Conservation (phyloP, 169 alveolate genomes). For the Eimeria praecox region DNA sequence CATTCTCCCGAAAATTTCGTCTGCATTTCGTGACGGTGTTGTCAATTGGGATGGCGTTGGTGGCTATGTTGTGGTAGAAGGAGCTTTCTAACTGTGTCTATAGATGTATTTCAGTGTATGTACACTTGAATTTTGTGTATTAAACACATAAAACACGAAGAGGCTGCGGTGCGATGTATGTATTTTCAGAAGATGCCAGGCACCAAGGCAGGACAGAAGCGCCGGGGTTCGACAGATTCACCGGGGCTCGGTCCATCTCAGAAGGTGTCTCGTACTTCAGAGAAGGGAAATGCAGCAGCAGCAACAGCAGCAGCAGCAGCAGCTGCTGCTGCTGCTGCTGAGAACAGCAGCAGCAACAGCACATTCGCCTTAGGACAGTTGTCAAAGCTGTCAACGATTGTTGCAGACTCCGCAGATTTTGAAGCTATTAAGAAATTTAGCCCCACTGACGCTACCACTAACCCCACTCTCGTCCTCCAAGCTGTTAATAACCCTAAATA, state of each 20-base stretch:
- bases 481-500: slow-evolving; percentile 86
- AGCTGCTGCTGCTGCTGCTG: not conserved
- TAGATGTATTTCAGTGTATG: not conserved
- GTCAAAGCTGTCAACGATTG: slow-evolving; percentile 86
- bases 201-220: slow-evolving; percentile 24
- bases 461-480: slow-evolving; percentile 90
- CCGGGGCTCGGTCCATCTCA: slow-evolving; percentile 28
- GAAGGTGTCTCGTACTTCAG: slow-evolving; percentile 16
- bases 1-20: no score
- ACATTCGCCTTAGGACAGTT: slow-evolving; percentile 57
- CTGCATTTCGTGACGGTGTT: no score
- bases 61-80: no score
- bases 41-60: no score
- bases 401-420: slow-evolving; percentile 93
- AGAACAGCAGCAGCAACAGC: slow-evolving; percentile 12
- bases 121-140: not conserved
- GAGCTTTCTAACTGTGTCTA: no score
- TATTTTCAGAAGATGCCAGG: slow-evolving; percentile 32
- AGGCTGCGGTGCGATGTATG: not conserved
- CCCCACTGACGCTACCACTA: slow-evolving; percentile 94
- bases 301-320: not conserved
- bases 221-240: slow-evolving; percentile 42
- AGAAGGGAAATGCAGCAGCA: not conserved
- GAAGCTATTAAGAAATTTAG: slow-evolving; percentile 85
- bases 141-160: no score